These are phyloP conservation scores for Eimeria praecox DNA, from an alignment of 169 alveolate genomes.

Conservation along the genomic window DNA sequence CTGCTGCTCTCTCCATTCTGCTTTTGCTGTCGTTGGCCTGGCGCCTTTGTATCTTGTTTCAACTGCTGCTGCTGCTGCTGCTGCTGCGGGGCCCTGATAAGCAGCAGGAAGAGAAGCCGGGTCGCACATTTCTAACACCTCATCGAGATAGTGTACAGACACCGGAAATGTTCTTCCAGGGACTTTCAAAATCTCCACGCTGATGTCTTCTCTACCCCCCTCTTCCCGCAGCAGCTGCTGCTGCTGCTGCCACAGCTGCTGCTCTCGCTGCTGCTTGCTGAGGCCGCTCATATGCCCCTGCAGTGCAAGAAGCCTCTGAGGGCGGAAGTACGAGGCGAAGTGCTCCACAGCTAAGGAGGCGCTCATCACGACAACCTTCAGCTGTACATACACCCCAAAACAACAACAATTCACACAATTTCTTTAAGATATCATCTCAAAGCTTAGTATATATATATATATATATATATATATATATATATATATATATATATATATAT, in stretches of 20 bases:
- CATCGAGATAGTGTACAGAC: slow-evolving; percentile 90
- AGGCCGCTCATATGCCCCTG: background rate
- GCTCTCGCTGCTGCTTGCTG: slow-evolving; percentile 71
- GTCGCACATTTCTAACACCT: slow-evolving; percentile 36
- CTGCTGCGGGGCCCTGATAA: slow-evolving; percentile 43
- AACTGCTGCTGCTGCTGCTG: slow-evolving; percentile 52
- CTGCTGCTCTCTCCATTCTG: slow-evolving; percentile 44
- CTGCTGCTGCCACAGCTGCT: slow-evolving; percentile 60
- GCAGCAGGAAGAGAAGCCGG: slow-evolving; percentile 39
- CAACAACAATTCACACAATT: background rate
- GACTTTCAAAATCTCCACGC: slow-evolving; percentile 89
- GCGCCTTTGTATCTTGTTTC: slow-evolving; percentile 15
- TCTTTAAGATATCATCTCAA: too few relatives aligned
- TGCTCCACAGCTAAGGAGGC: slow-evolving; percentile 98
- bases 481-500: too few relatives aligned
- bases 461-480: too few relatives aligned
- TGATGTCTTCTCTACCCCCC: slow-evolving; percentile 9
- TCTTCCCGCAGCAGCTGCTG: slow-evolving; percentile 26
- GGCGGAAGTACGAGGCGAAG: slow-evolving; percentile 88
- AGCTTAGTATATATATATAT: too few relatives aligned
- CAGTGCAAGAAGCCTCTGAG: slow-evolving; percentile 91
- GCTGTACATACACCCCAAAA: slow-evolving; percentile 24
- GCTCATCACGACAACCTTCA: slow-evolving; percentile 98
- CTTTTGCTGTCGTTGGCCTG: background rate
- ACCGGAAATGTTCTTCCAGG: slow-evolving; percentile 99